These are phyloP conservation scores for Rhynchosporium secalis DNA, from an alignment of 2,329 filamentous ascomycete species.

Conservation along the genomic window DNA sequence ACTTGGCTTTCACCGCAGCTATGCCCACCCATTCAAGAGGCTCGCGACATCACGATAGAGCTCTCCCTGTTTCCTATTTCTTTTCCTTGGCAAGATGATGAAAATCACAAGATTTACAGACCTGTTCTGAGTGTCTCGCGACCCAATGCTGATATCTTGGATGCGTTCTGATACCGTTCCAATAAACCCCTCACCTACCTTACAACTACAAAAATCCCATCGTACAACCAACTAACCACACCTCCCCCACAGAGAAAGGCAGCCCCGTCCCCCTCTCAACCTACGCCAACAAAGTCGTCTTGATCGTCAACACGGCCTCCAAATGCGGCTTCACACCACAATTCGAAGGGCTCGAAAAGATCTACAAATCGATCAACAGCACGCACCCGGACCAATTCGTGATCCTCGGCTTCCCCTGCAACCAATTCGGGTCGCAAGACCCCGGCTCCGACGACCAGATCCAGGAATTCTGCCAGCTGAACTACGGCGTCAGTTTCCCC, in stretches of 20 bases:
- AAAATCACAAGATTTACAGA: slow-evolving; percentile 59
- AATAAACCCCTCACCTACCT: neutral
- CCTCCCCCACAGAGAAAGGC: slow-evolving; percentile 63
- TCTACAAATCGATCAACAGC: slow-evolving; percentile 75
- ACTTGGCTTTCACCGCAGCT: neutral
- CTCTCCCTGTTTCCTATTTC: neutral
- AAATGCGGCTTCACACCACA: slow-evolving; percentile 99
- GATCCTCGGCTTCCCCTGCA: slow-evolving; percentile 96
- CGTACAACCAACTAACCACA: slow-evolving; percentile 13
- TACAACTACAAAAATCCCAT: neutral
- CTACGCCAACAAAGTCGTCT: slow-evolving; percentile 88
- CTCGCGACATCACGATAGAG: no score
- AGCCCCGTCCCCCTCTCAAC: slow-evolving; percentile 66
- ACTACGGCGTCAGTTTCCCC: slow-evolving; percentile 46
- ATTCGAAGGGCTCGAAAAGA: slow-evolving; percentile 83
- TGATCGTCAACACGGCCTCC: slow-evolving; percentile 96
- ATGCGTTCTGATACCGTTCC: slow-evolving; percentile 46
- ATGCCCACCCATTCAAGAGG: neutral
- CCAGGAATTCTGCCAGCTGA: slow-evolving; percentile 83
- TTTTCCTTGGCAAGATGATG: slow-evolving; percentile 47
- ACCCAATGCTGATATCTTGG: slow-evolving; percentile 46
- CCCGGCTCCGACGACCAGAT: slow-evolving; percentile 67
- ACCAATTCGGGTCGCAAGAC: slow-evolving; percentile 93
- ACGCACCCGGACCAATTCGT: slow-evolving; percentile 59
- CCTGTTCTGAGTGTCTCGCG: slow-evolving; percentile 57